These are phyloP conservation scores for Climacium dendroides DNA, from an alignment of 225 moss, liverwort and hornwort genomes.

Conservation along the genomic window DNA sequence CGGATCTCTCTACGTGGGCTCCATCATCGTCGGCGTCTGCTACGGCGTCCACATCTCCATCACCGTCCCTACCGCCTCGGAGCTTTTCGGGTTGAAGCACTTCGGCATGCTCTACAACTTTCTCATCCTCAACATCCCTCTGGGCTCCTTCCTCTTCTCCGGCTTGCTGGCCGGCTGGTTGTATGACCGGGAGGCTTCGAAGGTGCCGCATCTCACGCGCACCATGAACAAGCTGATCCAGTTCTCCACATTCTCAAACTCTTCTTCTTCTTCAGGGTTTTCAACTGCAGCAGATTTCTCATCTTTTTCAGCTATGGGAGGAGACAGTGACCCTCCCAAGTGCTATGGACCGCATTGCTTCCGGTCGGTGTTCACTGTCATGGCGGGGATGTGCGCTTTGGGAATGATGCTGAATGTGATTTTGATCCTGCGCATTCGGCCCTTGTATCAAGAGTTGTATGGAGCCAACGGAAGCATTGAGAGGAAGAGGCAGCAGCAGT, in stretches of 20 bases:
- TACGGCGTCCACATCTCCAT: constrained; percentile 79
- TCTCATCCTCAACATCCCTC: constrained; percentile 66
- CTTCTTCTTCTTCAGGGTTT: background rate
- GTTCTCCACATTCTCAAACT: background rate
- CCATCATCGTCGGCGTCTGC: constrained; percentile 66
- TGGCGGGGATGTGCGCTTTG: constrained; percentile 48
- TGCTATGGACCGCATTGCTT: constrained; percentile 51
- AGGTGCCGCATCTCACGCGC: background rate
- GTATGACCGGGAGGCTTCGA: constrained; percentile 59
- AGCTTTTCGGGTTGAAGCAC: constrained; percentile 71
- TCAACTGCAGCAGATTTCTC: background rate
- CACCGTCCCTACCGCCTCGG: constrained; percentile 72
- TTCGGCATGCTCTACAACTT: constrained; percentile 81
- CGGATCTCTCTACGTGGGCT: constrained; percentile 59
- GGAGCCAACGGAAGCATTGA: constrained; percentile 30
- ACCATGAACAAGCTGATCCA: background rate
- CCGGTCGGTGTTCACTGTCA: constrained; percentile 31
- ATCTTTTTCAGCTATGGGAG: background rate
- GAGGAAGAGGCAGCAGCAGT: background rate
- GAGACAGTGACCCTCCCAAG: background rate
- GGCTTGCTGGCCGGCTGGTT: constrained; percentile 73
- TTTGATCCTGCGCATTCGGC: constrained; percentile 33
- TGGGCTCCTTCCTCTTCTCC: constrained; percentile 87
- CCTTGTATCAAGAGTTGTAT: constrained; percentile 41
- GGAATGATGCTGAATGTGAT: constrained; percentile 24